These are phyloP conservation scores for Oligophagozyma castellii DNA, from an alignment of 1,139 yeast species.

Conservation along the genomic window DNA sequence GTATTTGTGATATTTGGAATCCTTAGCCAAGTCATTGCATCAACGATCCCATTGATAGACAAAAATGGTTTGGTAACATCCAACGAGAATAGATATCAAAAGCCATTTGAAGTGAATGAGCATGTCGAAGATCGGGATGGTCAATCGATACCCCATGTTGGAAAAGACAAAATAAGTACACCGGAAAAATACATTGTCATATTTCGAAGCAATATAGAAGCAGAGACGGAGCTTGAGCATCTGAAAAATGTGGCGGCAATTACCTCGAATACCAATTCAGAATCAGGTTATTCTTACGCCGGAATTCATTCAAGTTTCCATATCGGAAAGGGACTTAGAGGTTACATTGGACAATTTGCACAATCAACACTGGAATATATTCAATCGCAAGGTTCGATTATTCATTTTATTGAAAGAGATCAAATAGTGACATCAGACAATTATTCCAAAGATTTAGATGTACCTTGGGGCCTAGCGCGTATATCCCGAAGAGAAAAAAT, in stretches of 20 bases:
- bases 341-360: constrained; percentile 68
- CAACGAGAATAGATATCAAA: no score
- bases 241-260: no score
- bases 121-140: no score
- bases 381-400: constrained; percentile 56
- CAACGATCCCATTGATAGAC: no score
- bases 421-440: constrained; percentile 58
- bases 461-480: constrained; percentile 96
- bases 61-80: no score
- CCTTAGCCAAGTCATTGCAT: no score
- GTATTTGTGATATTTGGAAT: no score
- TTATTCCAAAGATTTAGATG: constrained; percentile 58
- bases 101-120: no score
- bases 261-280: no score
- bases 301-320: constrained; percentile 59
- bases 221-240: constrained; percentile 9
- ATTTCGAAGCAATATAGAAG: constrained; percentile 39
- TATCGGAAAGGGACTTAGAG: constrained; percentile 40
- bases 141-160: no score
- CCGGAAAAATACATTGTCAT: constrained; percentile 72
- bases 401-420: constrained; percentile 62
- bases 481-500: constrained; percentile 77
- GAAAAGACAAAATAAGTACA: no score
- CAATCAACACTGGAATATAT: constrained; percentile 58
- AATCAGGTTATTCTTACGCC: constrained; percentile 22